Evolutionary conservation across 2,329 filamentous ascomycete genomes (phyloP).

Genomic region (Colletotrichum endophyticum): DNA sequence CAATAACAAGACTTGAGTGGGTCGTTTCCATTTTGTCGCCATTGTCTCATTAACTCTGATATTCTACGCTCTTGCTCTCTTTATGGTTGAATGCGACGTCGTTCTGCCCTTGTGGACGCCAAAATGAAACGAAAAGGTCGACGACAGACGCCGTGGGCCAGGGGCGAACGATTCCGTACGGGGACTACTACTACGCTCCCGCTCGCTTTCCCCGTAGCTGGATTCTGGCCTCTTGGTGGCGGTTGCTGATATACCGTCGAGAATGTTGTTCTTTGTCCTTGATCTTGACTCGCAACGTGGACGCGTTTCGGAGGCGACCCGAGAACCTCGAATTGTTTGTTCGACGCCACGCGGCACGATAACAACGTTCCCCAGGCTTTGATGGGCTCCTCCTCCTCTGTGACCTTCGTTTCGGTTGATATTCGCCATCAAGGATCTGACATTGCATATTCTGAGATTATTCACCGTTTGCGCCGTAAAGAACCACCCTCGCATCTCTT

Average conservation of each 20-base stretch:
- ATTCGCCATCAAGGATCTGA: neutral
- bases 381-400: neutral
- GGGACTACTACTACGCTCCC: neutral
- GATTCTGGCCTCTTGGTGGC: neutral
- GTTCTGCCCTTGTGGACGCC: neutral
- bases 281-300: neutral
- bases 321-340: neutral
- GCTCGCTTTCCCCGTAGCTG: neutral
- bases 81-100: neutral
- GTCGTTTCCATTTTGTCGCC: neutral
- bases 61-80: neutral
- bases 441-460: neutral
- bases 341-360: neutral
- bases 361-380: neutral
- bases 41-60: neutral
- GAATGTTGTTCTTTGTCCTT: neutral
- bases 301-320: neutral
- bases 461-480: neutral
- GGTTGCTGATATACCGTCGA: neutral
- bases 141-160: neutral
- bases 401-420: neutral
- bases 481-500: neutral
- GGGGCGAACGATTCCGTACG: neutral
- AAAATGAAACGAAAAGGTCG: neutral
- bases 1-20: neutral